phyloP scores from a whole-genome alignment of 2,329 filamentous ascomycete genomes.

The Cercospora berteroae region DNA sequence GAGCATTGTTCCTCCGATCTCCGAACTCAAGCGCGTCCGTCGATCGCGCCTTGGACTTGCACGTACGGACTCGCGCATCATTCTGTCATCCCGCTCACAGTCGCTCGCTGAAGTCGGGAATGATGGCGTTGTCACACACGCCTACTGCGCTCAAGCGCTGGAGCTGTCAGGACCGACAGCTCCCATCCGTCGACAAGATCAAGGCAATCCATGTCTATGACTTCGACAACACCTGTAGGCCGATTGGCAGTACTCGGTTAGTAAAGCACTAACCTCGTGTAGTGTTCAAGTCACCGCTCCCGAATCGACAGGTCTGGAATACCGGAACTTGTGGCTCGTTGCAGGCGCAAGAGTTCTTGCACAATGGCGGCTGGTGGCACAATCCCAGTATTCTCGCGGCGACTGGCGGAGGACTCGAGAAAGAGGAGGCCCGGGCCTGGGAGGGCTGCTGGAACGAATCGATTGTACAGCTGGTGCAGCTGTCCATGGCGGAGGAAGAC shows the following conservation, averaged over 20 bases:
- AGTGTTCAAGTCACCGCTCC: slow-evolving; percentile 90
- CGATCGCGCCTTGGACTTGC: neutral
- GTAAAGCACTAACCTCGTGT: slow-evolving; percentile 21
- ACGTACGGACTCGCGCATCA: neutral
- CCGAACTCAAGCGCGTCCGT: neutral
- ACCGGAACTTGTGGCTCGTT: slow-evolving; percentile 73
- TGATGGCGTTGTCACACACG: slow-evolving; percentile 45
- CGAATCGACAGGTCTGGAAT: slow-evolving; percentile 86
- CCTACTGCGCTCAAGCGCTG: slow-evolving; percentile 76
- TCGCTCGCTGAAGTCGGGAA: neutral
- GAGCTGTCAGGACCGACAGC: slow-evolving; percentile 72
- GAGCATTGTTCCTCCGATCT: neutral
- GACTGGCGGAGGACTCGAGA: slow-evolving; percentile 77
- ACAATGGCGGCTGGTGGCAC: slow-evolving; percentile 84
- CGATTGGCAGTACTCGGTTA: neutral
- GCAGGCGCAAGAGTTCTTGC: slow-evolving; percentile 70
- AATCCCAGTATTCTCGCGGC: slow-evolving; percentile 80
- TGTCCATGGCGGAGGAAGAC: slow-evolving; percentile 81
- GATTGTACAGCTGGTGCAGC: slow-evolving; percentile 71
- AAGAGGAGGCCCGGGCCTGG: slow-evolving; percentile 82
- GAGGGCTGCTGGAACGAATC: slow-evolving; percentile 96
- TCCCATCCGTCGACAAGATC: slow-evolving; percentile 69
- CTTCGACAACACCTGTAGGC: slow-evolving; percentile 89
- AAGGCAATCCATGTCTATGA: slow-evolving; percentile 89
- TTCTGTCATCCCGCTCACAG: neutral